These are phyloP conservation scores for Ocimum tenuiflorum DNA, from an alignment of 257 asterid genomes.

Conservation along the genomic window DNA sequence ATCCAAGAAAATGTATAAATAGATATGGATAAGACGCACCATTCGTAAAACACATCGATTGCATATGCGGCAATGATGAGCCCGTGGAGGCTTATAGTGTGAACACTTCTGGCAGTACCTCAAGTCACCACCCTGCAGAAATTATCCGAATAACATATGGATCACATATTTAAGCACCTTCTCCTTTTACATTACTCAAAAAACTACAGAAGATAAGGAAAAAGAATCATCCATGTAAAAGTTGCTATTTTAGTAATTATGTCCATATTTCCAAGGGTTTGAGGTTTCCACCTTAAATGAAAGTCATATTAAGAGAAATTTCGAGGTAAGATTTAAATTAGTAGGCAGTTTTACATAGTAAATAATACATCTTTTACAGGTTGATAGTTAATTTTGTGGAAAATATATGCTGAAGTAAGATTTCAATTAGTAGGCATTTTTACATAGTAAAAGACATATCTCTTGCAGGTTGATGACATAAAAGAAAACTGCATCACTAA, in stretches of 20 bases:
- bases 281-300: not conserved
- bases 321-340: not conserved
- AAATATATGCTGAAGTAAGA: not conserved
- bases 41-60: constrained; percentile 84
- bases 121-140: constrained; percentile 80
- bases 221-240: no score
- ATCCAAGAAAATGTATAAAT: constrained; percentile 23
- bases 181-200: not conserved
- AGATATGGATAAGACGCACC: constrained; percentile 51
- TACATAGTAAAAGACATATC: not conserved
- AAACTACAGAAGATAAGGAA: not conserved
- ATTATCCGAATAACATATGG: constrained; percentile 9
- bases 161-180: not conserved
- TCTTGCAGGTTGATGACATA: not conserved
- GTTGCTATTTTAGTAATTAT: not conserved
- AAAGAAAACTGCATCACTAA: no score
- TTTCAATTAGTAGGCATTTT: not conserved
- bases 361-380: not conserved
- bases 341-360: not conserved
- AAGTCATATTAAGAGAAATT: not conserved
- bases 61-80: constrained; percentile 91
- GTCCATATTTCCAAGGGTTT: not conserved
- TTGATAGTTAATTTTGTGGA: not conserved
- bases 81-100: constrained; percentile 84
- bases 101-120: constrained; percentile 92